Conservation (phyloP, 1,284 basidiomycete species). For the Ustilago tritici region DNA sequence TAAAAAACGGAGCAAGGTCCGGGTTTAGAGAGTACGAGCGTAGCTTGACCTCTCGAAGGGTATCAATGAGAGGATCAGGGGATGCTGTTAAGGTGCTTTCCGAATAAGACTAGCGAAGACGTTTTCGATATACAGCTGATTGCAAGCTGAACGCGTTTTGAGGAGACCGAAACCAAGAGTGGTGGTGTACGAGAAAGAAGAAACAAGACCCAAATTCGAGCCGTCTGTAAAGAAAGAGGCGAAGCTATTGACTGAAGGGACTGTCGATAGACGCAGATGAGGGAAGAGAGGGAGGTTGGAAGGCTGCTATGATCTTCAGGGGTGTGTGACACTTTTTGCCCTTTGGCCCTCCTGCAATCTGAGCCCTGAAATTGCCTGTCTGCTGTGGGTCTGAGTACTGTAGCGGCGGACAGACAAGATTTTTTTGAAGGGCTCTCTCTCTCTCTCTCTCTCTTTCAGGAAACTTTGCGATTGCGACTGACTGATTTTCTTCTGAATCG, state of each 20-base stretch:
- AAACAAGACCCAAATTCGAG: neutral
- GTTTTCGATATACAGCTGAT: slow-evolving; percentile 20
- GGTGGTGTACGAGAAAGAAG: slow-evolving; percentile 25
- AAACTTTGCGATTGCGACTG: slow-evolving; percentile 12
- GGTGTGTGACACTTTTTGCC: slow-evolving; percentile 1
- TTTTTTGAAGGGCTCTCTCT: slow-evolving; percentile 3
- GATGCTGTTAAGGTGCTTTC: neutral
- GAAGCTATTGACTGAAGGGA: slow-evolving; percentile 10
- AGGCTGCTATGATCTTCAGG: neutral
- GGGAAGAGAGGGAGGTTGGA: slow-evolving; percentile 10
- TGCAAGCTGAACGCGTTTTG: slow-evolving; percentile 7
- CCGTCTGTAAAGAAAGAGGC: neutral
- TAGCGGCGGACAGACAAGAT: slow-evolving; percentile 1
- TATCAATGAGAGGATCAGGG: slow-evolving; percentile 10
- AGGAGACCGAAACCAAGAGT: slow-evolving; percentile 26
- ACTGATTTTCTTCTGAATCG: slow-evolving; percentile 14
- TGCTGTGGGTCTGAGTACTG: neutral
- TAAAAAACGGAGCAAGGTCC: neutral
- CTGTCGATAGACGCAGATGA: slow-evolving; percentile 29
- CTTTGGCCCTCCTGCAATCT: neutral
- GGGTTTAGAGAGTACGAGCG: neutral
- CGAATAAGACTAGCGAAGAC: neutral
- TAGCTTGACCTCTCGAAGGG: slow-evolving; percentile 6
- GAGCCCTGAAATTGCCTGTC: neutral
- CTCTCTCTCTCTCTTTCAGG: slow-evolving; percentile 1